Base-by-base conservation (phyloP, 73 alveolate species). In the Breviolum minutum region DNA sequence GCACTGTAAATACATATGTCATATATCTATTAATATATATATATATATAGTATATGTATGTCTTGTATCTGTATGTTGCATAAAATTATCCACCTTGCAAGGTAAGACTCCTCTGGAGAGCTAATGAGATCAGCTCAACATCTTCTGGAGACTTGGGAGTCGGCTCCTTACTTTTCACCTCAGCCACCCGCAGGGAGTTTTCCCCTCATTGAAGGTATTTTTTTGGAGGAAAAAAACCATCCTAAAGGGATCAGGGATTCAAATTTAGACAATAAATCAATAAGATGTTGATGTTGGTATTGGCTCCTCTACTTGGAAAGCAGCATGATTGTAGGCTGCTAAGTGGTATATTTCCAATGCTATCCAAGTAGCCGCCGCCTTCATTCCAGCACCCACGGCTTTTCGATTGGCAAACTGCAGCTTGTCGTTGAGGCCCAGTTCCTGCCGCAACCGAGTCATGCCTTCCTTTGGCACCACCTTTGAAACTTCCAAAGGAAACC, bases 321-420 rank as follows among this genome's bases (percentile, higher is more conserved):
- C 77, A 68, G 1, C 8, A 68, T 22, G 24, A 68, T 17, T 22
- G 77, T 68, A 22, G 77, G 77, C n/a, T 68, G 2, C n/a, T n/a
- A 68, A 22, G 77, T 68, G 17, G n/a, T 2, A 0, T 27, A 14
- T 17, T 30, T 71, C 30, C 81, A 71, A 5, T 20, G 81, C 62
- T 17, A 2, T 40, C 87, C 87, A 79, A 79, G 87, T 26, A 32
- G 40, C 87, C 87, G 63, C 24, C 29, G 19, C 77, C 63, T 85
- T 85, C 94, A 64, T 69, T 40, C 95, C 95, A 11, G 81, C 85
- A 27, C 95, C 98, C 66, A 93, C 98, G 27, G 98, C 98, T 26
- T 93, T 93, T 2, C 98, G 98, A 54, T 93, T 93, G 80, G 98
- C 98, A 76, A 93, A 93, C 90, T 71, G 87, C 68, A 93, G 91